Percentiles rank a stretch among this genome's conserved stretches.
These are phyloP conservation scores for Solanum tarapatanum DNA, from an alignment of 257 asterid species.

Conservation along the genomic window DNA sequence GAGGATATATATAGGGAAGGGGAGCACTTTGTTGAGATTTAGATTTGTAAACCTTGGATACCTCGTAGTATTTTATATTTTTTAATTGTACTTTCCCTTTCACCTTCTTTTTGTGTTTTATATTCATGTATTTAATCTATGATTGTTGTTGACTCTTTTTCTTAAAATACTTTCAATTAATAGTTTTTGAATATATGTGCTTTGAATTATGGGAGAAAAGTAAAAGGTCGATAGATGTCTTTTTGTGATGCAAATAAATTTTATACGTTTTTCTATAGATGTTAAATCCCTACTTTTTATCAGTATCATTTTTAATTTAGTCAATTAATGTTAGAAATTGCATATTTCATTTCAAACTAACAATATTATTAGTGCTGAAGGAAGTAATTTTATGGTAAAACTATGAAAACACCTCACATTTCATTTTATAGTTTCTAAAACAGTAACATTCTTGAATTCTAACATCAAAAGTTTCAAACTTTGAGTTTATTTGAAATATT, in stretches of 20 bases:
- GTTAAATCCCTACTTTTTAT: no score
- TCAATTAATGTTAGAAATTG: neutral
- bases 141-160: neutral
- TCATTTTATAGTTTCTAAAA: no score
- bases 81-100: neutral
- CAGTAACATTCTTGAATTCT: no score
- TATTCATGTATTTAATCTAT: neutral
- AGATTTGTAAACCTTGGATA: neutral
- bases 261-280: no score
- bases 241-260: no score
- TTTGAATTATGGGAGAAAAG: neutral
- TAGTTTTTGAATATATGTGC: neutral
- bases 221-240: neutral
- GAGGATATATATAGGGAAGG: neutral
- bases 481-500: neutral
- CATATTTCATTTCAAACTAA: neutral
- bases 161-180: neutral
- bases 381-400: neutral
- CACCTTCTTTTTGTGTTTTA: neutral
- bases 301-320: neutral
- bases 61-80: neutral
- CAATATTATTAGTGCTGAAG: neutral
- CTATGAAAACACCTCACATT: neutral
- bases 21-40: neutral
- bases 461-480: no score